These are phyloP conservation scores for Omphalotus guepiniiformis DNA, from an alignment of 768 basidiomycete species.

Conservation along the genomic window DNA sequence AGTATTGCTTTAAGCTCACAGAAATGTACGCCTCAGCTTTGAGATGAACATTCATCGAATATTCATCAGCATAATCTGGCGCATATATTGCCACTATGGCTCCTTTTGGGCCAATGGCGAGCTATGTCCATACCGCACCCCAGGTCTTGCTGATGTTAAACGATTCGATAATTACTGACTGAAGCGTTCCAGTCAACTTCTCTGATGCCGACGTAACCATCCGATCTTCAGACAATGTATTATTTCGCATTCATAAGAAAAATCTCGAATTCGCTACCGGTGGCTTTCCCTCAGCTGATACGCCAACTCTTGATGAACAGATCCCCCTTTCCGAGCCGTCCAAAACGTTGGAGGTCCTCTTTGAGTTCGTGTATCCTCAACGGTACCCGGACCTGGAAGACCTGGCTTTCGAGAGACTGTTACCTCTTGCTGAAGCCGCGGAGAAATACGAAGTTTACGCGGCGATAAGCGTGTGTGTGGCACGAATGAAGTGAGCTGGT, in stretches of 20 bases:
- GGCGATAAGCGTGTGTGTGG: conserved; percentile 6
- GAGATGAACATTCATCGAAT: no score
- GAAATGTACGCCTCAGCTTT: no score
- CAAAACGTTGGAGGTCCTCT: conserved; percentile 4
- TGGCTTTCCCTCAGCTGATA: conserved; percentile 3
- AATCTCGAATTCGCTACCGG: conserved; percentile 5
- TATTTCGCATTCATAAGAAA: conserved; percentile 4
- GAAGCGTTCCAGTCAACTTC: conserved; percentile 1
- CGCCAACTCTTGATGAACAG: background rate
- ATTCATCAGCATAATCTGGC: no score
- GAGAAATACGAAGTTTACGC: conserved; percentile 10
- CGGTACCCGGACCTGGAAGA: conserved; percentile 4
- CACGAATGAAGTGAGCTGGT: conserved; percentile 9
- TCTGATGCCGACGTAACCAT: conserved; percentile 6
- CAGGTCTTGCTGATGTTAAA: no score
- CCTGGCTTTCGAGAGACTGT: background rate
- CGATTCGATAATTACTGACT: no score
- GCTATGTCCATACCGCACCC: no score
- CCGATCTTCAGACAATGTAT: conserved; percentile 7
- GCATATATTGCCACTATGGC: no score
- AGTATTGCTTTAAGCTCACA: no score
- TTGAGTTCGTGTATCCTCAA: conserved; percentile 7
- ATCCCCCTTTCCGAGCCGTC: conserved; percentile 7
- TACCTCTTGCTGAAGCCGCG: conserved; percentile 5
- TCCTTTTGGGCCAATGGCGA: no score